Evolutionary conservation across 2,329 filamentous ascomycete species (phyloP).

Genomic region (Phyllosticta citrichinensis): DNA sequence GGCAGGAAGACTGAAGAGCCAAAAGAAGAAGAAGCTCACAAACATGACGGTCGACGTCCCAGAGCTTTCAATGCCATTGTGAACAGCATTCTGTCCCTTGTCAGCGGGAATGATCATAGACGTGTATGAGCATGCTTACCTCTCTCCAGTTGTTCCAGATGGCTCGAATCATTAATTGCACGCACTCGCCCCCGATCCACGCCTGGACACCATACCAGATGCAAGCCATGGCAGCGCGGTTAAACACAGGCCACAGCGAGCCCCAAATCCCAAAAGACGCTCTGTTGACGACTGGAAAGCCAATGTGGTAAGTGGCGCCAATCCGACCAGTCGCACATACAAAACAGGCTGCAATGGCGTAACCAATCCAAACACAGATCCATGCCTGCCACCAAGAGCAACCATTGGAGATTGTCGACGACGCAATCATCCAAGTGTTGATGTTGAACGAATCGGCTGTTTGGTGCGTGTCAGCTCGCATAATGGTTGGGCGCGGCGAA

Average conservation of each 20-base stretch:
- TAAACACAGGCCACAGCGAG: slow-evolving; percentile 78
- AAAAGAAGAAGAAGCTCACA: slow-evolving; percentile 79
- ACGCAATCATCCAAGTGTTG: slow-evolving; percentile 91
- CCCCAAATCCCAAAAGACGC: slow-evolving; percentile 85
- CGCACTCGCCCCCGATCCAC: slow-evolving; percentile 73
- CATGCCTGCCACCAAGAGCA: slow-evolving; percentile 82
- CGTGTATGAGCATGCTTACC: slow-evolving; percentile 13
- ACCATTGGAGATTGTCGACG: slow-evolving; percentile 66
- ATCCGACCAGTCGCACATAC: slow-evolving; percentile 71
- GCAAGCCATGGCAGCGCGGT: slow-evolving; percentile 77
- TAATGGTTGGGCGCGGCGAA: too few relatives aligned
- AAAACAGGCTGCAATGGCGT: slow-evolving; percentile 66
- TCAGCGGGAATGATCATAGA: not conserved
- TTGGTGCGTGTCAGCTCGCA: slow-evolving; percentile 13
- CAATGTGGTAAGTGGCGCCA: slow-evolving; percentile 78
- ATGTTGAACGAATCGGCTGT: slow-evolving; percentile 35
- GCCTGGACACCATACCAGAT: slow-evolving; percentile 81
- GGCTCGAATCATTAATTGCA: slow-evolving; percentile 78
- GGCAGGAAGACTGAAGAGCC: slow-evolving; percentile 68
- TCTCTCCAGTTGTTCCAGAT: slow-evolving; percentile 65
- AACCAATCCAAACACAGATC: slow-evolving; percentile 75
- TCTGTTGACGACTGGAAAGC: slow-evolving; percentile 71
- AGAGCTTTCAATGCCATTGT: slow-evolving; percentile 57
- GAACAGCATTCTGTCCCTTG: slow-evolving; percentile 43
- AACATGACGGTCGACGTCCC: slow-evolving; percentile 69